Base-by-base conservation (phyloP, 1,284 basidiomycete genomes). In the Termitomyces sp. region DNA sequence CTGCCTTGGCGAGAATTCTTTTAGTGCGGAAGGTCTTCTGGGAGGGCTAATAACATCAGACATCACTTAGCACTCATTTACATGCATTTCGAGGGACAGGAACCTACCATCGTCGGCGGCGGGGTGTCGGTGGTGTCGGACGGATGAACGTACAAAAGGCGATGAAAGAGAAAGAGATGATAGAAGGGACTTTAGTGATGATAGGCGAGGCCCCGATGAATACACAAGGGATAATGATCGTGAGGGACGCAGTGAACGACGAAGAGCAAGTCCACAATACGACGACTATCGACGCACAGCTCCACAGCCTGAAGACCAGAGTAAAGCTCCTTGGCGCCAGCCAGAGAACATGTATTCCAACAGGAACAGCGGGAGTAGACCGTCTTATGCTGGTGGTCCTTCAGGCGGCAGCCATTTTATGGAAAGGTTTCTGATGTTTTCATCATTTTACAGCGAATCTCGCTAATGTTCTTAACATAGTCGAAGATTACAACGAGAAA, bases 11-110 rank as follows among this genome's bases (percentile, higher is more conserved):
- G 66, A 99, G 92, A 72, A 88, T 95, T 73, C 89, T 87, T 84
- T 99, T 97, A 69, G 88, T 93, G 70, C 91, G 84, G 87, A 98
- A 98, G 61, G 92, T 85, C 81, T 98, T 98, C 86, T 98, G 92
- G 71, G 94, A 98, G 75, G 95, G 95, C 95, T 94, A 65, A 10
- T 60, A 19, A 21, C 10, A 50, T 44, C 41, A 33, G 31, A 54
- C 40, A 19, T 54, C 2, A 19, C 50, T 57, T 44, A 64, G 55
- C n/a, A 52, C 57, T 41, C 17, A 42, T 42, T 17, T 7, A 31
- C 40, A 47, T 7, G 38, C 15, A n/a, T 57, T 7, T 45, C 53
- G 21, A 33, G 46, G 50, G 34, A 36, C 46, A 57, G 53, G 42
- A 43, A 55, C 74, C 64, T 68, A 76, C 75, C 75, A 78, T 76